These are phyloP conservation scores for Lactifluus volemus DNA, from an alignment of 768 basidiomycete species.

Conservation along the genomic window DNA sequence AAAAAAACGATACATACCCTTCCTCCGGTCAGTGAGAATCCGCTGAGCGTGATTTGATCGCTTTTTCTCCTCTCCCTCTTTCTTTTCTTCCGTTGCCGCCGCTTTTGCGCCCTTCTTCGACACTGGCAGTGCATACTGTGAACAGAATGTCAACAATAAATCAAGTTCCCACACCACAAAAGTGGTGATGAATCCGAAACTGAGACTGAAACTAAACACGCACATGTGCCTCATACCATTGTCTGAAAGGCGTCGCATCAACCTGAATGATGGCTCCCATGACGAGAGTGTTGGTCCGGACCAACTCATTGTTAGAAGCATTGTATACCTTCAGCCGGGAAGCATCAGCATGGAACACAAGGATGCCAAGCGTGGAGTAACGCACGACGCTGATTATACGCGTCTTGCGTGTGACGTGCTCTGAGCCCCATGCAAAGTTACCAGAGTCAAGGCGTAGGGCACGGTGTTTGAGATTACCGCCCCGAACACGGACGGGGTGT, in stretches of 20 bases:
- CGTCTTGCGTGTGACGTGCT: slow-evolving; percentile 91
- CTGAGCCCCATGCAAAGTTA: slow-evolving; percentile 99
- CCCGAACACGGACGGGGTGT: slow-evolving; percentile 91
- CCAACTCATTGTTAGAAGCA: slow-evolving; percentile 98
- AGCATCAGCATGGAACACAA: background rate
- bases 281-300: slow-evolving; percentile 98
- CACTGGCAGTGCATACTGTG: slow-evolving; percentile 89
- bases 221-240: slow-evolving; percentile 99
- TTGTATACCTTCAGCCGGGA: slow-evolving; percentile 73
- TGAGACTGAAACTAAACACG: slow-evolving; percentile 28
- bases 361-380: slow-evolving; percentile 19
- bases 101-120: slow-evolving; percentile 78
- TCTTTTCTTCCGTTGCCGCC: slow-evolving; percentile 40
- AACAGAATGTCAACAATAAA: background rate
- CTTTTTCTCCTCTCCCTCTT: slow-evolving; percentile 56
- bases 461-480: slow-evolving; percentile 91
- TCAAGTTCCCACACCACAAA: background rate
- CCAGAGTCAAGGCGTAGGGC: slow-evolving; percentile 94
- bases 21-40: slow-evolving; percentile 81
- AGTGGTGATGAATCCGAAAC: slow-evolving; percentile 1
- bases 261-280: slow-evolving; percentile 95
- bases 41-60: slow-evolving; percentile 88
- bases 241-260: slow-evolving; percentile 97
- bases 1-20: slow-evolving; percentile 42
- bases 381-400: slow-evolving; percentile 92